Evolutionary conservation across 148 eudicot genomes (phyloP), one percentile per base, ranked within the genome.

Genomic region (Silene latifolia): DNA sequence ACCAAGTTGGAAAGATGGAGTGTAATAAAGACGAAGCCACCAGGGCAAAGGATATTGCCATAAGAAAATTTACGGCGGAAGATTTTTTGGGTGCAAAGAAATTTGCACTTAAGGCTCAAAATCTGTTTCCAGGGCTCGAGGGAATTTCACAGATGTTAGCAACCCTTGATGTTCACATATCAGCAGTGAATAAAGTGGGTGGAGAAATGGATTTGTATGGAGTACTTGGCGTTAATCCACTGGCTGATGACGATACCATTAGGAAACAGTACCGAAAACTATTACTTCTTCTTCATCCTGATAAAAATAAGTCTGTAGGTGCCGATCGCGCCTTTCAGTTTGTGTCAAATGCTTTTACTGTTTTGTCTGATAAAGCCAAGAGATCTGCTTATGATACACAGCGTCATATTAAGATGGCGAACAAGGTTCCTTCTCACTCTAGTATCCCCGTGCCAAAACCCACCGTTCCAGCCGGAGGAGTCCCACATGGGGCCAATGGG

Each of bases 241-340:
- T 73, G 17, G 91, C 86, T 59, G 92, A 93, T 76, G 98, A 91
- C 9, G 89, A 85, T 48, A 80, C 86, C 47, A 65, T 93, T 5
- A 91, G 73, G 78, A 91, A 80, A 61, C 87, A 91, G 6, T 91
- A 85, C 76, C 69, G 87, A 67, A 93, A 89, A 76, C 82, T 89
- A 47, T 85, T 88, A 56, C 92, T 93, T 39, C 69, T 32, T 48
- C 87, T 93, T 57, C 98, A 93, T 77, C 98, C 98, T 18, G 98
- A 93, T 81, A 93, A 91, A 78, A 93, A 93, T 48, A 89, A 91
- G 78, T 82, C 83, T 48, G 63, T 82, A 32, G 93, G 93, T 53
- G 98, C 96, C 25, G 92, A 89, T 56, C 93, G 85, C 39, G 97
- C 98, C 24, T 93, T 89, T 78, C 91, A 91, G 73, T 84, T 93